A percentile compares a stretch with the other conserved stretches of the same genome.
These are phyloP conservation scores for Guadua angustifolia DNA, from an alignment of 176 grass and related monocot genomes.

Conservation along the genomic window DNA sequence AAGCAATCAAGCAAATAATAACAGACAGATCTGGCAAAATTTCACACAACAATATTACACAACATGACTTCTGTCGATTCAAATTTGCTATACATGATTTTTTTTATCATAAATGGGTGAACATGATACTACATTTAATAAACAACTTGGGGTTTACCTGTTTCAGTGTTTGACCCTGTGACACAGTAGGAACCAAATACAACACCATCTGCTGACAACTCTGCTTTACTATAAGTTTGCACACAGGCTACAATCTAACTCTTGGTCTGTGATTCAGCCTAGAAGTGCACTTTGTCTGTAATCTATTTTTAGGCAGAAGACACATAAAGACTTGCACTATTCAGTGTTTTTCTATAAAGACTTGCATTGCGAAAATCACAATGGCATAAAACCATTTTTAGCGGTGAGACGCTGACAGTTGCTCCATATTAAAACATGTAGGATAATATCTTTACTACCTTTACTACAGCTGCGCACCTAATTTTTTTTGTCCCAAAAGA, in stretches of 20 bases:
- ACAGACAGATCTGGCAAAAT: not conserved
- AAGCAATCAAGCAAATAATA: not conserved
- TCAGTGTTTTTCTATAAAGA: not conserved
- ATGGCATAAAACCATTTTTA: conserved; percentile 2
- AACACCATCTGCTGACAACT: not conserved
- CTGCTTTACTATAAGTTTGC: not conserved
- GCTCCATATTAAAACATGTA: not conserved
- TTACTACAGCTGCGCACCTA: not conserved
- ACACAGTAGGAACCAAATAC: not conserved
- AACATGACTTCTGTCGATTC: not conserved
- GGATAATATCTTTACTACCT: not conserved
- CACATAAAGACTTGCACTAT: not conserved
- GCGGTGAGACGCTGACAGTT: not conserved
- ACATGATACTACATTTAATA: not conserved
- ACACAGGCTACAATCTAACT: too few relatives aligned
- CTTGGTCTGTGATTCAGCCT: not conserved
- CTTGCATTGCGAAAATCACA: not conserved
- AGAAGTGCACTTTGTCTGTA: not conserved
- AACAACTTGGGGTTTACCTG: not conserved
- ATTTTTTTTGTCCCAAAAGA: not conserved
- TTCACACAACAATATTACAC: not conserved
- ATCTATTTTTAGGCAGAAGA: not conserved
- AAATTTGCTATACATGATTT: not conserved
- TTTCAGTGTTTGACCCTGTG: not conserved
- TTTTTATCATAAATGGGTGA: not conserved